Evolutionary conservation across 2,329 filamentous ascomycete genomes (phyloP).

Genomic region (Monosporascus sp.): DNA sequence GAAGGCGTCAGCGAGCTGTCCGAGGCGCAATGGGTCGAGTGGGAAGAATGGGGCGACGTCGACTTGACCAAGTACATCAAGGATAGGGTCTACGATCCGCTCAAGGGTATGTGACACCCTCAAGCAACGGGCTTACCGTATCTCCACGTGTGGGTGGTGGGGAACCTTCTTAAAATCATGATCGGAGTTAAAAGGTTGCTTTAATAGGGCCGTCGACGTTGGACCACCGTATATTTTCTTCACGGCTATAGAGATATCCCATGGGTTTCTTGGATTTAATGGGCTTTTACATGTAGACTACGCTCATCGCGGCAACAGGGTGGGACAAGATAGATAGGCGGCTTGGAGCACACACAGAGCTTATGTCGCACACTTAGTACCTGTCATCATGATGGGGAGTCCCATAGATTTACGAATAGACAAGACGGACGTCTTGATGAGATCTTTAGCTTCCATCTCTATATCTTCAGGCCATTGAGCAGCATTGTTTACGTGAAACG

Average conservation of each 20-base stretch:
- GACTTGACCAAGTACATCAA: slow-evolving; percentile 56
- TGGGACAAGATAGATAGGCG: too few species aligned
- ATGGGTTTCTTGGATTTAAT: background rate
- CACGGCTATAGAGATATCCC: background rate
- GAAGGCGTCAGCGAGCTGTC: slow-evolving; percentile 68
- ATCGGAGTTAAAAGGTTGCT: slow-evolving; percentile 6
- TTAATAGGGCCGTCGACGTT: background rate
- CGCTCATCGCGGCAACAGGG: background rate
- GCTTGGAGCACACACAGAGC: too few species aligned
- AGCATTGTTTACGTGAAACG: background rate
- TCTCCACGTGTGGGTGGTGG: slow-evolving; percentile 8
- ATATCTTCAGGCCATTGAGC: slow-evolving; percentile 11
- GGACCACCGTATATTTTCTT: background rate
- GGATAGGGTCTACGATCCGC: slow-evolving; percentile 54
- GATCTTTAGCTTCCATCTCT: too few species aligned
- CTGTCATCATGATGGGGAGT: background rate
- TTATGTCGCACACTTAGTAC: background rate
- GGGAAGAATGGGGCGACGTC: slow-evolving; percentile 66
- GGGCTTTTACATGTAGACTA: background rate
- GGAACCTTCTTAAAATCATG: slow-evolving; percentile 15
- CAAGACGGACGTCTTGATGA: background rate
- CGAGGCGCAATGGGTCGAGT: slow-evolving; percentile 66
- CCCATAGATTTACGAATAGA: background rate
- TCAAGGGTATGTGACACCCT: slow-evolving; percentile 12
- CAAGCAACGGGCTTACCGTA: slow-evolving; percentile 11